phyloP scores from a whole-genome alignment of 352 stramenopile genomes.

The Globisporangium abappressorium region DNA sequence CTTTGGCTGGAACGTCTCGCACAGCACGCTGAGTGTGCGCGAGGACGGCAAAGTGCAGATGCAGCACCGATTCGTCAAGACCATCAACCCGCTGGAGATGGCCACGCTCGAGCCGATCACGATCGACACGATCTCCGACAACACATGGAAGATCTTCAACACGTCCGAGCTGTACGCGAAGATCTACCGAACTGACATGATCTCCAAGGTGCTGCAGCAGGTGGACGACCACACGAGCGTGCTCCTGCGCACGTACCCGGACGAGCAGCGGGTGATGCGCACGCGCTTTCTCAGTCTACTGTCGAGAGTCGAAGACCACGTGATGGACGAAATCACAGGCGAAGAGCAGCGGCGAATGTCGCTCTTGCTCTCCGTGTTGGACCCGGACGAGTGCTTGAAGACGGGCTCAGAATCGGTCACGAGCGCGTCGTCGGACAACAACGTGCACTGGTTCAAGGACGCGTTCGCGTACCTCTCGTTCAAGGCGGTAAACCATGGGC shows the following conservation, averaged over 20 bases:
- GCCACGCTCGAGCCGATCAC: constrained; percentile 26
- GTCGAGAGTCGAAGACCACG: constrained; percentile 29
- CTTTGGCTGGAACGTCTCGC: constrained; percentile 12
- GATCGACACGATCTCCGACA: constrained; percentile 27
- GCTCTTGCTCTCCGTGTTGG: constrained; percentile 26
- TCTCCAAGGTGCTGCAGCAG: constrained; percentile 36
- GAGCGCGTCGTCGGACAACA: constrained; percentile 9
- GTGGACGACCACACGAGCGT: constrained; percentile 39
- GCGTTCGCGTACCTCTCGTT: constrained; percentile 39
- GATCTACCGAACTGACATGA: constrained; percentile 38
- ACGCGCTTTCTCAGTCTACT: constrained; percentile 31
- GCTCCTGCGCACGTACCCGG: constrained; percentile 38
- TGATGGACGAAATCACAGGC: constrained; percentile 21
- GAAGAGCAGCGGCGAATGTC: constrained; percentile 26
- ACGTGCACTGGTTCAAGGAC: constrained; percentile 33
- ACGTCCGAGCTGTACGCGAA: constrained; percentile 33
- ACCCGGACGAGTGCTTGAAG: constrained; percentile 29
- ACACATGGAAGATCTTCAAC: constrained; percentile 37
- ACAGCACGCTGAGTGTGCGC: background rate
- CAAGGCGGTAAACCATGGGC: constrained; percentile 29
- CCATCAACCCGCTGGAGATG: constrained; percentile 22
- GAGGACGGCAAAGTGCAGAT: constrained; percentile 16
- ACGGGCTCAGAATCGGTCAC: constrained; percentile 16
- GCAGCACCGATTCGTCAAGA: constrained; percentile 39
- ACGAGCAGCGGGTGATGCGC: constrained; percentile 32